Evolutionary conservation across 1,139 yeast species (phyloP), one percentile per base, ranked within the genome.

Genomic region (Candida sp.): DNA sequence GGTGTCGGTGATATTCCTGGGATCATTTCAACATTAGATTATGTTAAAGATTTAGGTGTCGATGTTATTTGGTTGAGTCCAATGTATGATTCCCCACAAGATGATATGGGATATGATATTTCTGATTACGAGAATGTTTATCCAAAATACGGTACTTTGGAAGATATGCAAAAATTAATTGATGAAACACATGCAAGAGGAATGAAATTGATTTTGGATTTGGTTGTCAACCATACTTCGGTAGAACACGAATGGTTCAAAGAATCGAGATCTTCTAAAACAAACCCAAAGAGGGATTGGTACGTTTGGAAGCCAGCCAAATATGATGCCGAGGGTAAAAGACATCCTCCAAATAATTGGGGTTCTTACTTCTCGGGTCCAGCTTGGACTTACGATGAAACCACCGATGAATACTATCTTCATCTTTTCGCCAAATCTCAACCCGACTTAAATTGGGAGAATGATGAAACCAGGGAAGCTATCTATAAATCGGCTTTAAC

Each of bases 61-160:
- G 81, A 75, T 46, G 68, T 75, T 22, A 61, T 79, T 33, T 79
- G 84, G 84, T 58, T 79, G 45, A 73, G 77, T 22, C 84, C 84
- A 30, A 73, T 76, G 67, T 78, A 68, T 60, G 79, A 76, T 46
- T 75, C 82, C 1, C 84, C 84, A 3, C 79, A 75, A 53, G 75
- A 74, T 37, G 84, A 79, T 52, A 79, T 79, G 84, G 84, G 84
- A 1, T 79, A 79, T 57, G 84, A 79, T 52, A 76, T 79, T 50
- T 63, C 77, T 25, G 73, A 79, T 58, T 79, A 79, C 56, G 68
- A 75, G 53, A 66, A 61, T n/a, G 68, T 79, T 22, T 71, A 77
- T 56, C 71, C 76, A 3, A 63, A 63, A 47, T 79, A 76, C 55
- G 84, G 84, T 33, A 70, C 79, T 6, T 57, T 77, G 58, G 69